Evolutionary conservation across 139 green algal species (phyloP).

Genomic region (Bryopsis sp.): DNA sequence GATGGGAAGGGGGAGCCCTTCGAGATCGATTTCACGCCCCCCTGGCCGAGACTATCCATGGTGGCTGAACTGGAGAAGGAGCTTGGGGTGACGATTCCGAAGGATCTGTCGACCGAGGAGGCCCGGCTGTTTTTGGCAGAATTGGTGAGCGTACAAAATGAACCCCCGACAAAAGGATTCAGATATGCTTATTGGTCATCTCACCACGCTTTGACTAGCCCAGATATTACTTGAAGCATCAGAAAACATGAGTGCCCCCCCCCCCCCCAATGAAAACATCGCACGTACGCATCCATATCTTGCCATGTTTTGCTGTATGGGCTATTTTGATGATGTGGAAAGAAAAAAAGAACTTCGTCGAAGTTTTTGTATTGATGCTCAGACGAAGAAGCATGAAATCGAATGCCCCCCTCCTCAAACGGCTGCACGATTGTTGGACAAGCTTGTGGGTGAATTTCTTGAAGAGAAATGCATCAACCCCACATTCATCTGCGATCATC

Average conservation of each 20-base stretch:
- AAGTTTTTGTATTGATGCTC: too few species aligned
- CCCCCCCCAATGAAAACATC: too few species aligned
- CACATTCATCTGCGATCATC: conserved; percentile 98
- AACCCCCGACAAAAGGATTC: too few species aligned
- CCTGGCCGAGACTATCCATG: conserved; percentile 72
- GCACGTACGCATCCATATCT: too few species aligned
- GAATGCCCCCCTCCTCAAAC: conserved; percentile 82
- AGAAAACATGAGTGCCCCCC: too few species aligned
- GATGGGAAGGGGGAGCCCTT: conserved; percentile 56
- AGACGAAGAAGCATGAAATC: conserved; percentile 51
- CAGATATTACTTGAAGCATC: too few species aligned
- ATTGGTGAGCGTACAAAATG: conserved; percentile 35
- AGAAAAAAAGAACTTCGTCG: neutral
- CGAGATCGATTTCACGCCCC: conserved; percentile 97
- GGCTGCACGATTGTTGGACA: conserved; percentile 91
- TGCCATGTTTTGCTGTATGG: too few species aligned
- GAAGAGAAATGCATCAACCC: conserved; percentile 91
- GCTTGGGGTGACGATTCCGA: conserved; percentile 58
- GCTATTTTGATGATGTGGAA: too few species aligned
- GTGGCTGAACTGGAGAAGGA: conserved; percentile 68
- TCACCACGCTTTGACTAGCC: too few species aligned
- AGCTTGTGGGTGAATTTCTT: conserved; percentile 96
- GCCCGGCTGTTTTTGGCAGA: conserved; percentile 46
- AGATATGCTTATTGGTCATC: too few species aligned
- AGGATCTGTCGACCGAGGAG: conserved; percentile 64